Percentiles rank a stretch among this genome's conserved stretches.
Evolutionary conservation across 1,139 yeast genomes (phyloP).

Genomic region (Arxiozyma bovina): DNA sequence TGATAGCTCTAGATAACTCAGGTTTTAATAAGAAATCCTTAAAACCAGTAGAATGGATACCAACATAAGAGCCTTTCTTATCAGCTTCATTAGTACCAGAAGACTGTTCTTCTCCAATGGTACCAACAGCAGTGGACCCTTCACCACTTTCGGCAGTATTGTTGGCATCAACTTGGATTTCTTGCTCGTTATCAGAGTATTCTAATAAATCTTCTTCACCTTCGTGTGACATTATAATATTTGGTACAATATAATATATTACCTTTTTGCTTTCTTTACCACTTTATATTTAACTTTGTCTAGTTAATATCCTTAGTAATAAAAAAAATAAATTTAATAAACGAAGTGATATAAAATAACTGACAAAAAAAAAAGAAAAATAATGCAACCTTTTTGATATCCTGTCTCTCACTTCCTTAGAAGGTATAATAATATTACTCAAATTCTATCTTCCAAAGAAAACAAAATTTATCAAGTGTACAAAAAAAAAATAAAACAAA

Average conservation of each 20-base stretch:
- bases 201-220: slow-evolving; percentile 99
- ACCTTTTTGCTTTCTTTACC: not conserved
- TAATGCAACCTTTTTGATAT: no score
- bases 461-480: no score
- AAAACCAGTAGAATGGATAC: slow-evolving; percentile 97
- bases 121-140: slow-evolving; percentile 20
- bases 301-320: not conserved
- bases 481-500: not conserved
- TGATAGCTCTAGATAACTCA: slow-evolving; percentile 92
- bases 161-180: slow-evolving; percentile 66
- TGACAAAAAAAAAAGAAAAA: no score
- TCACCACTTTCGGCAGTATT: slow-evolving; percentile 37
- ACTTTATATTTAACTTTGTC: not conserved
- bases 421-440: no score
- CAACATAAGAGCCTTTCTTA: slow-evolving; percentile 95
- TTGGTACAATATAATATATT: not conserved
- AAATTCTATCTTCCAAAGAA: no score
- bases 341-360: no score
- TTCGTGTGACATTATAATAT: slow-evolving; percentile 43
- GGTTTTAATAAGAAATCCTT: slow-evolving; percentile 95
- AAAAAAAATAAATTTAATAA: no score
- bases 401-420: no score
- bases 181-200: slow-evolving; percentile 96
- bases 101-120: slow-evolving; percentile 22
- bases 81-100: slow-evolving; percentile 44